Evolutionary conservation across 2,329 filamentous ascomycete genomes (phyloP), one percentile per base, ranked within the genome.

Genomic region (Paramyrothecium roridum): DNA sequence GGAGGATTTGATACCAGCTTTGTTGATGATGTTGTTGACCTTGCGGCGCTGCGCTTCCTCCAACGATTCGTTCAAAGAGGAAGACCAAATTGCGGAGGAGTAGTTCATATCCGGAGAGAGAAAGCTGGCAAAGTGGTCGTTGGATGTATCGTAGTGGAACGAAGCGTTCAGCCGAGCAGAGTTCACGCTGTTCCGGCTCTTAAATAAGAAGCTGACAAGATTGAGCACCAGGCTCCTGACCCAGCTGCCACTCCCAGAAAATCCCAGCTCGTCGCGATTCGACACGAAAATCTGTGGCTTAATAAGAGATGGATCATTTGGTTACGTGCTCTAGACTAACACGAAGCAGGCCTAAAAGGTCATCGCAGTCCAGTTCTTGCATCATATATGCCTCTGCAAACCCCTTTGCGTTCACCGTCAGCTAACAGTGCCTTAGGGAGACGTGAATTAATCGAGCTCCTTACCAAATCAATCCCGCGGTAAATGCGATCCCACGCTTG

Each of bases 21-120:
- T 85, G 50, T 83, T 76, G 50, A 91, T 84, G 66, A 90, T 87
- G 8, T 83, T 80, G 56, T 80, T 73, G 16, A 91, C 72, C 67
- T 91, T 91, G 17, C 82, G 83, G 66, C 83, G 80, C 67, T 91
- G 88, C 1, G 88, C 88, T 20, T 80, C 73, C 65, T 89, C 82
- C 1, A 90, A 73, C 0, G 78, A 77, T 65, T 90, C 87, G 72
- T 73, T 48, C 77, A 73, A 26, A 22, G 49, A 47, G 13, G 48
- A 52, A 3, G 55, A 57, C 59, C 59, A 60, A 12, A 60, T 26
- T 3, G 57, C 57, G 2, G 49, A 57, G 11, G 55, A 57, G 54
- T 59, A 60, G 40, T 53, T 60, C 59, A 60, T 56, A 13, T 59
- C 57, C 1, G 55, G 51, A 8, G 53, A 56, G 16, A 60, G 43